These are phyloP conservation scores for Calonectria fujianensis DNA, from an alignment of 2,329 filamentous ascomycete genomes.

Conservation along the genomic window DNA sequence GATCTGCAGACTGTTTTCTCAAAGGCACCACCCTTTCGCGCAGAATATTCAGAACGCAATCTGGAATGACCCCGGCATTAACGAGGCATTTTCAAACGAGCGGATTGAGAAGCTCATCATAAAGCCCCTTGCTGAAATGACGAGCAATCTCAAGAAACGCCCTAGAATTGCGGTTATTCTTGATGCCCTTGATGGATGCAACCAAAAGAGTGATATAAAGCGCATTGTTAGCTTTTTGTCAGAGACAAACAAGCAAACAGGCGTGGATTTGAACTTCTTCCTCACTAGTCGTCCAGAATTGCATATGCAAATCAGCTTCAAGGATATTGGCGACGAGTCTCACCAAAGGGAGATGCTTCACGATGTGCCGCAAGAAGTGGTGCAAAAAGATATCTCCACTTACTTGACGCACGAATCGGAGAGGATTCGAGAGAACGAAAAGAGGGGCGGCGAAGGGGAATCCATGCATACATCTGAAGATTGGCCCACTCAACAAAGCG, in stretches of 20 bases:
- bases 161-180: conserved; percentile 55
- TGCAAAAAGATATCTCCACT: conserved; percentile 61
- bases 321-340: conserved; percentile 40
- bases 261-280: not conserved
- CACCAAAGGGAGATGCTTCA: conserved; percentile 59
- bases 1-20: conserved; percentile 59
- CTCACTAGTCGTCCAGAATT: conserved; percentile 58
- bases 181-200: conserved; percentile 56
- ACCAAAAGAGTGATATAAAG: conserved; percentile 54
- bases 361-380: conserved; percentile 53
- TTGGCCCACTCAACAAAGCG: conserved; percentile 37
- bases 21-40: conserved; percentile 53
- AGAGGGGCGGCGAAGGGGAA: not conserved
- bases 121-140: conserved; percentile 54
- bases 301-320: conserved; percentile 60
- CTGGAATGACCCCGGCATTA: conserved; percentile 52
- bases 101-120: conserved; percentile 64
- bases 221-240: conserved; percentile 56
- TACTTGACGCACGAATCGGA: conserved; percentile 58
- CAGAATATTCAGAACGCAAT: conserved; percentile 52
- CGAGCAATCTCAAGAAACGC: not conserved
- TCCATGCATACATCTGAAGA: not conserved
- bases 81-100: conserved; percentile 52
- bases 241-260: conserved; percentile 29
- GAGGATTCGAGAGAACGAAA: conserved; percentile 54